Conservation (phyloP, 768 basidiomycete species). For the Hericium rajendrae region DNA sequence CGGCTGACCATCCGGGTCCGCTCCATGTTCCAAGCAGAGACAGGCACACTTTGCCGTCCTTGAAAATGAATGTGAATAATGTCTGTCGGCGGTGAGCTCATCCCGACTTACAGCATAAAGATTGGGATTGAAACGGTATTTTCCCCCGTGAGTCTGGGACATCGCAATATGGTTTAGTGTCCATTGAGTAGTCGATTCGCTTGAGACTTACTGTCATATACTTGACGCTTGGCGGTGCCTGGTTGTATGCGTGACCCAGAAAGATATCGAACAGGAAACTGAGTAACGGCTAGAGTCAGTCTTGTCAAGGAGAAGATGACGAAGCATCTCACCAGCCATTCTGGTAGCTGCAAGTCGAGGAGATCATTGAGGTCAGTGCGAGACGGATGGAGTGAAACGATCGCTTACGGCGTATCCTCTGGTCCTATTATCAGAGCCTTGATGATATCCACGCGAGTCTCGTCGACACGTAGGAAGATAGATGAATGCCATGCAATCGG, state of each 20-base stretch:
- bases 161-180: background rate
- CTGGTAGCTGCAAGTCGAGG: constrained; percentile 47
- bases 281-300: background rate
- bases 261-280: constrained; percentile 87
- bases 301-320: constrained; percentile 3
- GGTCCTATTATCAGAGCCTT: constrained; percentile 90
- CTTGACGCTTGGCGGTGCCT: constrained; percentile 69
- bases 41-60: constrained; percentile 93
- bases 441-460: constrained; percentile 84
- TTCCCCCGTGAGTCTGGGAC: constrained; percentile 72
- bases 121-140: constrained; percentile 90
- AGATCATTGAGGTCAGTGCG: background rate
- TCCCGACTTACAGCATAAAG: constrained; percentile 64
- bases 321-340: constrained; percentile 68
- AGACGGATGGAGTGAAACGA: background rate
- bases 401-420: constrained; percentile 81
- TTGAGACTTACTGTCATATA: constrained; percentile 49
- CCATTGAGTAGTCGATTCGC: background rate
- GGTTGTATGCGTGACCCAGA: constrained; percentile 82
- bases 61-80: constrained; percentile 1
- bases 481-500: constrained; percentile 95
- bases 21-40: constrained; percentile 88
- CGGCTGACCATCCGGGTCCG: constrained; percentile 89
- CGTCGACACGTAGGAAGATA: constrained; percentile 88
- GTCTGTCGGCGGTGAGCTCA: background rate